Evolutionary conservation across 371 early-diverging fungal genomes (phyloP).

Genomic region (Lichtheimia ramosa): DNA sequence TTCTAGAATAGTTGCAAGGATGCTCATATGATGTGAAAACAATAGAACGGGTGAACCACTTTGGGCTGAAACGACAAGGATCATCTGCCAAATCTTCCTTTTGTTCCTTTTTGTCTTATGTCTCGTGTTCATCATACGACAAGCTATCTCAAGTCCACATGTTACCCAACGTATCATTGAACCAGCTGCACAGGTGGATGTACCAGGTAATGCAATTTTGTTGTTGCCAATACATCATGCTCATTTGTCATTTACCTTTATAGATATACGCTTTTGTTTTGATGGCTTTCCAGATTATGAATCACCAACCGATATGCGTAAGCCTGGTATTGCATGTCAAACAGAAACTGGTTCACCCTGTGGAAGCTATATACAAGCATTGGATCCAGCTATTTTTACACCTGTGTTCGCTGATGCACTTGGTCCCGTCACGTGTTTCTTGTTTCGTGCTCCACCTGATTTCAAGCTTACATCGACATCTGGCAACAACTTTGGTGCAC

Average conservation of each 20-base stretch:
- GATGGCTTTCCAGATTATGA: conserved; percentile 37
- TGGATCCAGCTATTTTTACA: conserved; percentile 38
- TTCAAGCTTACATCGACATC: conserved; percentile 41
- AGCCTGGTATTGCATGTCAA: conserved; percentile 37
- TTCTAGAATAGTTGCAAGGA: neutral
- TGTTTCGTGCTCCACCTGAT: conserved; percentile 31
- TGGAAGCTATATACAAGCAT: conserved; percentile 17
- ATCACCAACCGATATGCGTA: conserved; percentile 8
- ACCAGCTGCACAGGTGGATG: conserved; percentile 31
- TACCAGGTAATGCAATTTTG: conserved; percentile 23
- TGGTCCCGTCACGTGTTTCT: conserved; percentile 40
- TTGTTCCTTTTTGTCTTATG: conserved; percentile 41
- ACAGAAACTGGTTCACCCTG: conserved; percentile 43
- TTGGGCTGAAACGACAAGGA: conserved; percentile 52
- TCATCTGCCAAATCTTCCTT: conserved; percentile 40
- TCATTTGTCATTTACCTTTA: neutral
- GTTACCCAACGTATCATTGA: conserved; percentile 42
- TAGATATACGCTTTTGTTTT: conserved; percentile 51
- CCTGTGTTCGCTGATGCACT: conserved; percentile 39
- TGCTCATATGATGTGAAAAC: neutral
- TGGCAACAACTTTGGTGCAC: conserved; percentile 44
- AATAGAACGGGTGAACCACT: conserved; percentile 47
- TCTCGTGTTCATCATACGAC: conserved; percentile 45
- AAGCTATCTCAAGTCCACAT: conserved; percentile 46
- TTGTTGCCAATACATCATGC: neutral